Base-by-base conservation (phyloP, 1,139 yeast genomes). In the Candida sp. region DNA sequence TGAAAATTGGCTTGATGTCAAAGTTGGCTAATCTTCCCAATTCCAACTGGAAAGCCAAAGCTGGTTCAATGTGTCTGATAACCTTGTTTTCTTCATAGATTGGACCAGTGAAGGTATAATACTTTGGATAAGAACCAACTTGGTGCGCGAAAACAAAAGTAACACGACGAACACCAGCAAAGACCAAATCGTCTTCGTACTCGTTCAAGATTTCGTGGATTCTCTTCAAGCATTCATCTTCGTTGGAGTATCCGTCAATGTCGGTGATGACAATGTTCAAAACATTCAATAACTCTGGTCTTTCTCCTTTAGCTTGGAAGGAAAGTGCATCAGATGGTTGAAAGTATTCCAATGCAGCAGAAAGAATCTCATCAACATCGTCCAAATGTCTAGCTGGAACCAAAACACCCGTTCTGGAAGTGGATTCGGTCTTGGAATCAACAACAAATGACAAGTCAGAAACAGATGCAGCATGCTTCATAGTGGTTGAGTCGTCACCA, bases 41-140 rank as follows among this genome's bases (percentile, higher is more conserved):
- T 75, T 94, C 99, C 63, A 94, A 82, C 77, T 94, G 99, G 88
- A 87, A 94, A 51, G 99, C 99, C 65, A 94, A 80, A 43, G 99
- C 98, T 32, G 99, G 99, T 73, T 94, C 99, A 64, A 94, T 91
- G 68, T 94, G 98, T 77, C 99, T 93, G 69, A 94, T 90, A 35
- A 93, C 93, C 74, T 88, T 85, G 75, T 94, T 96, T 72, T 88
- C 96, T 42, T 63, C 62, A 69, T 89, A 94, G 39, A 81, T 82
- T 47, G 97, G 96, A 55, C 96, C 97, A 63, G 90, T 90, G 81
- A 90, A 96, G 40, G 99, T 94, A 75, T 88, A 96, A 77, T 94
- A 94, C 71, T 89, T 90, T 62, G 99, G 99, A 74, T 94, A 92
- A 45, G 88, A 71, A 58, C 98, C 98, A 63, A 86, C 84, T 48